phyloP scores from a whole-genome alignment of 2,329 filamentous ascomycete species.

The Emericellopsis atlantica region DNA sequence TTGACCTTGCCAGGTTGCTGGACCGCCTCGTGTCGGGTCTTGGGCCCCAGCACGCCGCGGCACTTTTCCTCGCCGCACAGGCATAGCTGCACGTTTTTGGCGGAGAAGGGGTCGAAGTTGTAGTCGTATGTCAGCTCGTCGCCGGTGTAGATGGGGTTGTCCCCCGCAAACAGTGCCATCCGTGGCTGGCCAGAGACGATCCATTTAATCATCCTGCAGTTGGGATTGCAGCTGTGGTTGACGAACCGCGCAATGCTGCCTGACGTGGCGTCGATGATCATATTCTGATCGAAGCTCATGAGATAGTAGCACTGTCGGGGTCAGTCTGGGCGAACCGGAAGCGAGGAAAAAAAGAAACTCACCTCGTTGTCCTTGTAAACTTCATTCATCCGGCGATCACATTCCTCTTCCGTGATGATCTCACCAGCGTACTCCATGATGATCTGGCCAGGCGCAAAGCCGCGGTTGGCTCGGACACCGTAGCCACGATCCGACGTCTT shows the following conservation, averaged over 20 bases:
- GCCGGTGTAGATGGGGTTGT: conserved; percentile 80
- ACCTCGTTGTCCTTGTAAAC: conserved; percentile 91
- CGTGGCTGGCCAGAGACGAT: conserved; percentile 85
- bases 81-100: conserved; percentile 56
- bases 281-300: conserved; percentile 97
- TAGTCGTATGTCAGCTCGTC: conserved; percentile 95
- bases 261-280: conserved; percentile 95
- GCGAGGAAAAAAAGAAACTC: conserved; percentile 15
- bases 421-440: conserved; percentile 98
- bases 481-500: conserved; percentile 82
- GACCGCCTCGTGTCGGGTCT: conserved; percentile 39
- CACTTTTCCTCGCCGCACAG: conserved; percentile 52
- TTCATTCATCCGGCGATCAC: conserved; percentile 84
- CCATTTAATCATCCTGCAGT: conserved; percentile 98
- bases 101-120: conserved; percentile 58
- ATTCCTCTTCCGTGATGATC: conserved; percentile 91
- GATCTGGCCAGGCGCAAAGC: conserved; percentile 80
- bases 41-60: conserved; percentile 50
- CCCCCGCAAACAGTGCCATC: conserved; percentile 93
- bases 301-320: conserved; percentile 75
- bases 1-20: conserved; percentile 17
- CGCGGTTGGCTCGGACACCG: conserved; percentile 81
- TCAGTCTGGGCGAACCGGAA: background rate
- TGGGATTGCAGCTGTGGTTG: conserved; percentile 93
- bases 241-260: conserved; percentile 96